Percentiles rank a stretch among this genome's conserved stretches.
Conservation (phyloP, 345 rosid genomes). For the Salix viminalis region DNA sequence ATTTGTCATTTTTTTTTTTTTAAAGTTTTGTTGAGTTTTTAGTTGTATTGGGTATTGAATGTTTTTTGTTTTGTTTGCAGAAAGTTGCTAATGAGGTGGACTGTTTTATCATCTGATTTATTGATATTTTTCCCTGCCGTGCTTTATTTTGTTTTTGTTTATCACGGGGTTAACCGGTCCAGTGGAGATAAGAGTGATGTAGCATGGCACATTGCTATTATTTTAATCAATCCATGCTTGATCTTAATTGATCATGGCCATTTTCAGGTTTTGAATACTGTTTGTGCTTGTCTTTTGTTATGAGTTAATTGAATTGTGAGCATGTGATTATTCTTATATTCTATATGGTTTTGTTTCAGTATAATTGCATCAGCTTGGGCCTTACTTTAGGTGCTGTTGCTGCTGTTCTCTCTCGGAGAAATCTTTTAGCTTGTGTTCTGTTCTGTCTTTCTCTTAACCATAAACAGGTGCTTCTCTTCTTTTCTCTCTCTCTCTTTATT, state of each 20-base stretch:
- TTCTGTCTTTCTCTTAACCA: conserved; percentile 89
- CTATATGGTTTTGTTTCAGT: conserved; percentile 44
- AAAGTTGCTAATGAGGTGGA: conserved; percentile 88
- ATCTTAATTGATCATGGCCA: conserved; percentile 92
- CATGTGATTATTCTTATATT: conserved; percentile 14
- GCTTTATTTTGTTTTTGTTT: conserved; percentile 54
- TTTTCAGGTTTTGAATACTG: conserved; percentile 65
- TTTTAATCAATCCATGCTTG: conserved; percentile 76
- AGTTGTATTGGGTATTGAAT: neutral
- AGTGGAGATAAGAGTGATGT: conserved; percentile 35
- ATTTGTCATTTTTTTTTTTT: neutral
- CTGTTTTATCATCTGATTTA: conserved; percentile 75
- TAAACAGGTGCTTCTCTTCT: conserved; percentile 59
- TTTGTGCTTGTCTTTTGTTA: neutral
- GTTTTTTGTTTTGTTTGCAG: conserved; percentile 40
- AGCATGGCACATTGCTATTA: conserved; percentile 65
- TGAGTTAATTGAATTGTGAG: conserved; percentile 1
- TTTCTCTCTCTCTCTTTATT: neutral
- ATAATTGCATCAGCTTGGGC: conserved; percentile 93
- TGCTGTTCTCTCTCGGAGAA: conserved; percentile 60
- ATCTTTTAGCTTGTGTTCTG: conserved; percentile 55
- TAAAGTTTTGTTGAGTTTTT: neutral
- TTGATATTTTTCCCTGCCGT: conserved; percentile 79
- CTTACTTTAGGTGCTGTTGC: conserved; percentile 74
- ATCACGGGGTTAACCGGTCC: conserved; percentile 22